A percentile compares a stretch with the other conserved stretches of the same genome.
Evolutionary conservation across 108 stramenopile genomes (phyloP).

Genomic region (Schizochytrium sp.): DNA sequence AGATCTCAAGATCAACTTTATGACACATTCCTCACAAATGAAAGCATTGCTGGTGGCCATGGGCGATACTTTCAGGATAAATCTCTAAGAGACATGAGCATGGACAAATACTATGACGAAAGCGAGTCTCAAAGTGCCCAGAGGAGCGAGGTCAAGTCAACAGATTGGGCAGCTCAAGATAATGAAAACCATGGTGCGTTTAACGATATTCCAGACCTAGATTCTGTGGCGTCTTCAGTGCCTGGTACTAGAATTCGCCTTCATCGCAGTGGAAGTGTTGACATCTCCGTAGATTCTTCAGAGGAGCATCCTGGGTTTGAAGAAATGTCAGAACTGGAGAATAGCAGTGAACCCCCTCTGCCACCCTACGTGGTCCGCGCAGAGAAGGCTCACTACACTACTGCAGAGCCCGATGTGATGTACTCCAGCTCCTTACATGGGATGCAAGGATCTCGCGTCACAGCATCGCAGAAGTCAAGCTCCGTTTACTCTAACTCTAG

Average conservation of each 20-base stretch:
- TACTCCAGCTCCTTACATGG: too few relatives aligned
- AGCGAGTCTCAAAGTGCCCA: not conserved
- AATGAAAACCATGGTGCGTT: not conserved
- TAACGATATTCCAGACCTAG: not conserved
- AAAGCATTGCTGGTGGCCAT: too few relatives aligned
- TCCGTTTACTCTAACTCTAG: too few relatives aligned
- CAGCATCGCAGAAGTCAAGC: too few relatives aligned
- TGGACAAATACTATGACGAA: too few relatives aligned
- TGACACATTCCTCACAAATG: too few relatives aligned
- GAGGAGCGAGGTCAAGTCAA: not conserved
- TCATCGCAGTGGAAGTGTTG: constrained; percentile 52
- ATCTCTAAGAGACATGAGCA: too few relatives aligned
- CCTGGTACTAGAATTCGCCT: constrained; percentile 8
- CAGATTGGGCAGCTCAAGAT: not conserved
- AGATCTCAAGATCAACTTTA: not conserved
- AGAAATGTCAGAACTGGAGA: not conserved
- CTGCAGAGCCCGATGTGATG: too few relatives aligned
- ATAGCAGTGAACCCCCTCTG: not conserved
- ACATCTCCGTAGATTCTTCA: constrained; percentile 25
- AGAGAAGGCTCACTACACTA: not conserved
- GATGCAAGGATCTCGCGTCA: too few relatives aligned
- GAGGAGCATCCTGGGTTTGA: not conserved
- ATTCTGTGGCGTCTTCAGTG: not conserved
- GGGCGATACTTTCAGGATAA: too few relatives aligned
- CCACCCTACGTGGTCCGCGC: not conserved